Conservation (phyloP, 768 basidiomycete species). For the Mycena haematopus region DNA sequence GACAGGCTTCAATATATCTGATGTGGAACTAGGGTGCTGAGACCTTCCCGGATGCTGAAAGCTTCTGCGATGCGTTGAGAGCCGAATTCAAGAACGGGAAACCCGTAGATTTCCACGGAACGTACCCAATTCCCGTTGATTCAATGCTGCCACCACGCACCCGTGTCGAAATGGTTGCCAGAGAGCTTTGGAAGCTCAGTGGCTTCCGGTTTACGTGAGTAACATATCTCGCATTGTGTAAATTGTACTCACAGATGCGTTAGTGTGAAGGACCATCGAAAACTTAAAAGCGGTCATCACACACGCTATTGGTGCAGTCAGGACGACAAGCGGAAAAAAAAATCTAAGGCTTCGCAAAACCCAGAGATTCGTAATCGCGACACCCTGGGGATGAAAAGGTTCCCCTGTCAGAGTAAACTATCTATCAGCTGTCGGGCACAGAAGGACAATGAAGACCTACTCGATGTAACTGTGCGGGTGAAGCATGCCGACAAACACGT, state of each 20-base stretch:
- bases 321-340: constrained; percentile 32
- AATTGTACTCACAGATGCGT: constrained; percentile 16
- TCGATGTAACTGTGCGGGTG: too few relatives aligned
- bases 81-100: not conserved
- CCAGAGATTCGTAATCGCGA: too few relatives aligned
- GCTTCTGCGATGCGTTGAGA: constrained; percentile 4
- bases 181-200: constrained; percentile 35
- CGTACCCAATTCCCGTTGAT: constrained; percentile 30
- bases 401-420: too few relatives aligned
- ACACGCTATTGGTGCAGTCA: constrained; percentile 38
- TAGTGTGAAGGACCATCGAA: constrained; percentile 33
- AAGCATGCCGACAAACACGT: too few relatives aligned
- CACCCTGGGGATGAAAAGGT: too few relatives aligned
- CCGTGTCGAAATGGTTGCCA: constrained; percentile 27
- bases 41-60: constrained; percentile 1
- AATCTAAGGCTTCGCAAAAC: too few relatives aligned
- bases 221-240: constrained; percentile 1
- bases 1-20: not conserved
- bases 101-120: constrained; percentile 33
- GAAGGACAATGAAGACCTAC: too few relatives aligned
- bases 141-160: constrained; percentile 26
- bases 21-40: not conserved
- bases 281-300: constrained; percentile 29
- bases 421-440: too few relatives aligned
- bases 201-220: constrained; percentile 36